These are phyloP conservation scores for Neonothopanus nambi DNA, from an alignment of 1,284 basidiomycete species.

Conservation along the genomic window DNA sequence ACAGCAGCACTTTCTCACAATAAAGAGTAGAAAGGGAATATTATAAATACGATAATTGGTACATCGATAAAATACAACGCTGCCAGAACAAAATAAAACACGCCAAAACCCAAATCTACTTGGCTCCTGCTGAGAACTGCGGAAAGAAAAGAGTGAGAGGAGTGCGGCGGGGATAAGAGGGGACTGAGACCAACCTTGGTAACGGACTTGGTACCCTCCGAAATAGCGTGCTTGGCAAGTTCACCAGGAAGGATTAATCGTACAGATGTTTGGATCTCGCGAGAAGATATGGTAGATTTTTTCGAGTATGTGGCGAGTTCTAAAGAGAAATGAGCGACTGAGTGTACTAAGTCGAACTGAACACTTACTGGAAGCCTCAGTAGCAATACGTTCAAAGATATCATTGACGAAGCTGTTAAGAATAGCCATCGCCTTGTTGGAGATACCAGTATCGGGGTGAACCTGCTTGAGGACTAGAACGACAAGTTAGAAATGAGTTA, in stretches of 20 bases:
- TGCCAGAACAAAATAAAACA: constrained; percentile 5
- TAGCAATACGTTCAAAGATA: constrained; percentile 92
- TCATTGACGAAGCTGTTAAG: constrained; percentile 93
- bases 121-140: constrained; percentile 55
- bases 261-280: constrained; percentile 91
- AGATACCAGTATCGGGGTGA: constrained; percentile 96
- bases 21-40: background rate
- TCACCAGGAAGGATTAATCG: constrained; percentile 90
- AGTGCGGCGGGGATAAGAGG: background rate
- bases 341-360: constrained; percentile 5
- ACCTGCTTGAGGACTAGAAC: constrained; percentile 81
- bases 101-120: constrained; percentile 33
- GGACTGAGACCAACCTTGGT: constrained; percentile 36
- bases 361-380: constrained; percentile 79
- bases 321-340: constrained; percentile 25
- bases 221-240: constrained; percentile 80
- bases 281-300: constrained; percentile 92
- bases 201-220: constrained; percentile 69
- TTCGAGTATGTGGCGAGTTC: constrained; percentile 92
- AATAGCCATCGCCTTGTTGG: constrained; percentile 96
- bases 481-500: constrained; percentile 13
- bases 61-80: constrained; percentile 27
- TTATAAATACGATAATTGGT: constrained; percentile 18
- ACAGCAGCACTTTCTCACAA: too few species aligned
- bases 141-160: constrained; percentile 2